Evolutionary conservation across 2,329 filamentous ascomycete genomes (phyloP).

Genomic region (Alternaria triticimaculans): DNA sequence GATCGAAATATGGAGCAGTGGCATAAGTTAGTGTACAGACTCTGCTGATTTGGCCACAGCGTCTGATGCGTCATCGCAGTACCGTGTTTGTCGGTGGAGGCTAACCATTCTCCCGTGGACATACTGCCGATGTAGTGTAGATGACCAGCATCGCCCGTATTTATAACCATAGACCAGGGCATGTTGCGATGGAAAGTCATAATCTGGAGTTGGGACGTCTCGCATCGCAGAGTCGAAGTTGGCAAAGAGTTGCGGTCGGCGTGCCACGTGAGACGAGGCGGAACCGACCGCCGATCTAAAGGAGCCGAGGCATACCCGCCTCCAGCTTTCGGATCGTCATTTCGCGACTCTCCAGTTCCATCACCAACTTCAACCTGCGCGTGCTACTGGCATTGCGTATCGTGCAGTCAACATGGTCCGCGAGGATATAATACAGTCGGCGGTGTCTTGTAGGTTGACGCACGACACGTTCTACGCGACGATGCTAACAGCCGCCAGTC

Average conservation of each 20-base stretch:
- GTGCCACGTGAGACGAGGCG: constrained; percentile 14
- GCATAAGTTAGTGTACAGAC: not conserved
- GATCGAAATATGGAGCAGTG: not conserved
- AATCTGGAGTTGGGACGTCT: not conserved
- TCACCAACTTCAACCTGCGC: constrained; percentile 11
- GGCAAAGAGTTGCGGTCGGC: constrained; percentile 6
- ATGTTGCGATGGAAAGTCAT: not conserved
- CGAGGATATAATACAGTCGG: constrained; percentile 89
- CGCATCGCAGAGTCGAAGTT: constrained; percentile 9
- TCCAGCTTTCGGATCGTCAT: constrained; percentile 20
- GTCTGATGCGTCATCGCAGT: not conserved
- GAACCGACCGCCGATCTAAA: constrained; percentile 16
- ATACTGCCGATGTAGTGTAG: not conserved
- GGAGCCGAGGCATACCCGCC: constrained; percentile 25
- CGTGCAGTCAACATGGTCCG: constrained; percentile 75
- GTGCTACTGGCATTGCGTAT: constrained; percentile 24
- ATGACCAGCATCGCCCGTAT: not conserved
- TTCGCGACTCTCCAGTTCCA: constrained; percentile 19
- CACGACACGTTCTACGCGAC: constrained; percentile 4
- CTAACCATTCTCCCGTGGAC: not conserved
- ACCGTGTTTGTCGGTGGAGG: not conserved
- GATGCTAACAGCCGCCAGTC: constrained; percentile 62
- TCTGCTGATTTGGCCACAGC: not conserved
- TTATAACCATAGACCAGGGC: not conserved
- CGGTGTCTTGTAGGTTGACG: constrained; percentile 61